Evolutionary conservation across 345 rosid species (phyloP).

Genomic region (Murraya koenigii): DNA sequence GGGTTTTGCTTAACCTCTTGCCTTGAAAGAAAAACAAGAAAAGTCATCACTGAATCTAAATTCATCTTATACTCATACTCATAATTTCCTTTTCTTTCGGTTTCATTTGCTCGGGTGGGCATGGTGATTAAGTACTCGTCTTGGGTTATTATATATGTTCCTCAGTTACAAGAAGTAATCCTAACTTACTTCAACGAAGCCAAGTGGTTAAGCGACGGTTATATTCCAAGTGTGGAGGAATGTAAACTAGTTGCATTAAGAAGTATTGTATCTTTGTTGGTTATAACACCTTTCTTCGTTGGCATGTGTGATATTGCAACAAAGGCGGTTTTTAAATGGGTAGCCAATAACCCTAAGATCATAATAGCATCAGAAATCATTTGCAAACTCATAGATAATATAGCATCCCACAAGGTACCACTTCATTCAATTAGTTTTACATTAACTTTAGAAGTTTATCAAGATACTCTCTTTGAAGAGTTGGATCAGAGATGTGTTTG

Average conservation of each 20-base stretch:
- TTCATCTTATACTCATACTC: too few species aligned
- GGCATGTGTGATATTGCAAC: not conserved
- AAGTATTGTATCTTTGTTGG: not conserved
- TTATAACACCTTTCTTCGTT: not conserved
- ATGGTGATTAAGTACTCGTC: too few species aligned
- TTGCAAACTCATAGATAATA: not conserved
- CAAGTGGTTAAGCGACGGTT: not conserved
- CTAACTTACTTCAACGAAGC: not conserved
- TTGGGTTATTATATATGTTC: not conserved
- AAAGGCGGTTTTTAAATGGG: not conserved
- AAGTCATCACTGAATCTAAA: too few species aligned
- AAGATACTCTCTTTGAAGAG: too few species aligned
- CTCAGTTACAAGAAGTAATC: not conserved
- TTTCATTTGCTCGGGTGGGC: too few species aligned
- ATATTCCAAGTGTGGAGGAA: not conserved
- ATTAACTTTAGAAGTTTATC: too few species aligned
- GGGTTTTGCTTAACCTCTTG: too few species aligned
- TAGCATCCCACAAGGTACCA: slow-evolving; percentile 8
- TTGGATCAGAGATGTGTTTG: too few species aligned
- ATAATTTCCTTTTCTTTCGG: too few species aligned
- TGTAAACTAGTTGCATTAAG: not conserved
- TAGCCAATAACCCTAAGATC: not conserved
- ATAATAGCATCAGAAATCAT: not conserved
- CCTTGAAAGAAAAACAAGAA: too few species aligned
- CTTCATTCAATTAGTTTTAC: not conserved